Percentiles rank a stretch among this genome's conserved stretches.
These are phyloP conservation scores for Mycosphaerella arachidis DNA, from an alignment of 2,329 filamentous ascomycete genomes.

Conservation along the genomic window DNA sequence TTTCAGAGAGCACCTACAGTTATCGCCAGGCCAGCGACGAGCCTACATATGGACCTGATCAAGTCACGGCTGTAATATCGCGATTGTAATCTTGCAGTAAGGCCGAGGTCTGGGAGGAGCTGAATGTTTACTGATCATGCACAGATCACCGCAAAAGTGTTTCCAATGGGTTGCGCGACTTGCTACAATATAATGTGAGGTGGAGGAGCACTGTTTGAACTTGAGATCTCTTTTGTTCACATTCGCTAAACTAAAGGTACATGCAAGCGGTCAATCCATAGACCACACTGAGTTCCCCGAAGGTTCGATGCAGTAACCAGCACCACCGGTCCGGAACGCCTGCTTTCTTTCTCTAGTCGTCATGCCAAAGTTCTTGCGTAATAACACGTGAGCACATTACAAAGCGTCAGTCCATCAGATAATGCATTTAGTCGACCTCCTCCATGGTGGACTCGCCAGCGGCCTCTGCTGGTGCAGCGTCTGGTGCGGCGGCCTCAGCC, in stretches of 20 bases:
- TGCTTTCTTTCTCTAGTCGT: conserved; percentile 14
- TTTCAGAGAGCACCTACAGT: background rate
- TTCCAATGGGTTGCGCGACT: background rate
- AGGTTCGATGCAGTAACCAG: conserved; percentile 6
- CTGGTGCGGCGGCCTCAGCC: conserved; percentile 54
- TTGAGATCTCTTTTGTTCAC: background rate
- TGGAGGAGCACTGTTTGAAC: background rate
- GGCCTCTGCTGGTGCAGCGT: conserved; percentile 58
- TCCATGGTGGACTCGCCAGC: conserved; percentile 94
- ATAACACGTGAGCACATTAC: conserved; percentile 19
- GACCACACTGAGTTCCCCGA: background rate
- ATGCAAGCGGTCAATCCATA: conserved; percentile 2
- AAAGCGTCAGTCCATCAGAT: conserved; percentile 10
- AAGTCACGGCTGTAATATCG: background rate
- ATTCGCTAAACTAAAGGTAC: conserved; percentile 7
- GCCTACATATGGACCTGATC: background rate
- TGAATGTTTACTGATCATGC: background rate
- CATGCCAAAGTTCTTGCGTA: conserved; percentile 15
- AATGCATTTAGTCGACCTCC: conserved; percentile 82
- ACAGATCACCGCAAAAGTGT: background rate
- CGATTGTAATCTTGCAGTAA: background rate
- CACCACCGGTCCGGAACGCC: conserved; percentile 8
- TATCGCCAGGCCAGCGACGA: background rate
- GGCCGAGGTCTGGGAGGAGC: background rate
- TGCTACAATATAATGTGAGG: background rate